Conservation (phyloP, 2,329 filamentous ascomycete genomes). For the Pseudocercospora fijiensis region DNA sequence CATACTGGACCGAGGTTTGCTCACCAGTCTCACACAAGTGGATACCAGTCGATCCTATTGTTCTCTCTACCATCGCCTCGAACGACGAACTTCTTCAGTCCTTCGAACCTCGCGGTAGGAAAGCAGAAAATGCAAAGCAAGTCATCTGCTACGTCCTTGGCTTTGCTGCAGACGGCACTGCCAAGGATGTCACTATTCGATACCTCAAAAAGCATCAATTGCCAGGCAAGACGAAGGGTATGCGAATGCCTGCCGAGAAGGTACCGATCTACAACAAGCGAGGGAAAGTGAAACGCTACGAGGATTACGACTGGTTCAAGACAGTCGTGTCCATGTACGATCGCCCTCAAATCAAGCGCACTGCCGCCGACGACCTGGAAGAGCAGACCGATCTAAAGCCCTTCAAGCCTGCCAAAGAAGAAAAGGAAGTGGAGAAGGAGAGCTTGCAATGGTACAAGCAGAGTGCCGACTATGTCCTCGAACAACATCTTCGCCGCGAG, state of each 20-base stretch:
- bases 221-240: constrained; percentile 86
- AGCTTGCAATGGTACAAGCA: constrained; percentile 86
- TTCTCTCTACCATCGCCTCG: constrained; percentile 67
- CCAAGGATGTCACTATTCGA: constrained; percentile 90
- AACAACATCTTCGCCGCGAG: constrained; percentile 84
- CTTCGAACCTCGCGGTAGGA: constrained; percentile 78
- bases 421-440: constrained; percentile 51
- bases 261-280: constrained; percentile 73
- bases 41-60: constrained; percentile 73
- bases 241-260: constrained; percentile 75
- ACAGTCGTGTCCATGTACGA: constrained; percentile 72
- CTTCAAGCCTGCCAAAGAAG: constrained; percentile 57
- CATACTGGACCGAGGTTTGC: constrained; percentile 90
- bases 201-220: constrained; percentile 80
- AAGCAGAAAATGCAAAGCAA: constrained; percentile 82
- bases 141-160: constrained; percentile 87
- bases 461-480: constrained; percentile 79
- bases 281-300: constrained; percentile 74
- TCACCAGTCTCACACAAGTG: constrained; percentile 79
- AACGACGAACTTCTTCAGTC: constrained; percentile 69
- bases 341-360: constrained; percentile 54
- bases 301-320: constrained; percentile 86
- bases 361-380: constrained; percentile 74
- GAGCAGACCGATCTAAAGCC: constrained; percentile 74
- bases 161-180: constrained; percentile 78